Conservation (phyloP, 2,329 filamentous ascomycete genomes). For the Botrytis medusae region DNA sequence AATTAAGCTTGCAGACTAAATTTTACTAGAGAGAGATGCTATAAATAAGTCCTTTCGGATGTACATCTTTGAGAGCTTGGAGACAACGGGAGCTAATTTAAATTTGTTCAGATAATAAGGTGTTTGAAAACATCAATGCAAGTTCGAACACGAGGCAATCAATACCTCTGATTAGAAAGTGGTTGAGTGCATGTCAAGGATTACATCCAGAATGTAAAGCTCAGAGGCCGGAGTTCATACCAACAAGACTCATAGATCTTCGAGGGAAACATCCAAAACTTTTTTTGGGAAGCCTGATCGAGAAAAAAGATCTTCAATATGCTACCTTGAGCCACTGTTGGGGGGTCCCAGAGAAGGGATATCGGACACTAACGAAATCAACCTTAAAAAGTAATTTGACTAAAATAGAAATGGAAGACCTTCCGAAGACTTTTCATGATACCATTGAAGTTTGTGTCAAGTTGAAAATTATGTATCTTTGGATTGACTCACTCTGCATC, state of each 20-base stretch:
- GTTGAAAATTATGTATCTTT: not conserved
- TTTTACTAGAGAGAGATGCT: no score
- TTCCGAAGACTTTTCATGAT: not conserved
- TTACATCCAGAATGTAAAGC: not conserved
- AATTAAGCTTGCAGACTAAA: accelerated
- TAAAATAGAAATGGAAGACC: not conserved
- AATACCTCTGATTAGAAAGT: not conserved
- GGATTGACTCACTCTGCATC: not conserved
- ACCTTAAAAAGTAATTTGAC: not conserved
- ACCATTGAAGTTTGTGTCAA: not conserved
- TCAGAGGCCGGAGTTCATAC: not conserved
- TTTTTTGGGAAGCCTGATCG: not conserved
- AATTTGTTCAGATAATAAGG: not conserved
- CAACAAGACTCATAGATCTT: not conserved
- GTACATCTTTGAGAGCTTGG: not conserved
- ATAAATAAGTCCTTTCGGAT: not conserved
- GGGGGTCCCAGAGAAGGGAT: not conserved
- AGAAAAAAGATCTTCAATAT: not conserved
- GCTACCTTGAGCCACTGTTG: not conserved
- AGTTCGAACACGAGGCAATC: not conserved
- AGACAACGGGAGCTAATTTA: not conserved
- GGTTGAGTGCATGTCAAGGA: not conserved
- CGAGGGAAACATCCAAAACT: not conserved
- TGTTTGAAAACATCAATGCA: not conserved
- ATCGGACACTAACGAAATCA: not conserved